These are phyloP conservation scores for Limnanthes douglasii DNA, from an alignment of 345 rosid genomes.

Conservation along the genomic window DNA sequence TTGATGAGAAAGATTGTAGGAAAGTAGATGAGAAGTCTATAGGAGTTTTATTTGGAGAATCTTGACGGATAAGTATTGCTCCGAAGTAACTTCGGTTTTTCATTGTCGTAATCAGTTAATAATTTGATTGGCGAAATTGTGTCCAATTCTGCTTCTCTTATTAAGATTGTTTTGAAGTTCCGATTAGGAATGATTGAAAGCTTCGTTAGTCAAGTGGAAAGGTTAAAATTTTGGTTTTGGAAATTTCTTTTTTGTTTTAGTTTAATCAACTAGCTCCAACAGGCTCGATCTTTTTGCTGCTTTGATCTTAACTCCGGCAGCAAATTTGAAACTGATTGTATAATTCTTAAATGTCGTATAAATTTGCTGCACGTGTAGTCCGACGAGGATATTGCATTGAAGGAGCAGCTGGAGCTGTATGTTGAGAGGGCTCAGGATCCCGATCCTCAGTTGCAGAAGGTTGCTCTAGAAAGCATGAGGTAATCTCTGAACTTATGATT, in stretches of 20 bases:
- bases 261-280: not conserved
- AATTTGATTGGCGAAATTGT: too few species aligned
- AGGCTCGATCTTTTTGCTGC: not conserved
- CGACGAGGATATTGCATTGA: constrained; percentile 84
- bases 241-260: not conserved
- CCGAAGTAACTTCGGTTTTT: too few species aligned
- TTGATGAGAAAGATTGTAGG: not conserved
- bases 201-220: too few species aligned
- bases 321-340: not conserved
- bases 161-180: too few species aligned
- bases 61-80: too few species aligned
- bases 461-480: constrained; percentile 96
- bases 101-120: too few species aligned
- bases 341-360: constrained; percentile 2
- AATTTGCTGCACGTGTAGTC: constrained; percentile 30
- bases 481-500: constrained; percentile 12
- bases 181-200: too few species aligned
- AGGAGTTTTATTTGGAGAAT: too few species aligned
- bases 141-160: too few species aligned
- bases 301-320: not conserved
- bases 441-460: constrained; percentile 76
- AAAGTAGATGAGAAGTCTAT: too few species aligned
- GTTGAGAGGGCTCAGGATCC: constrained; percentile 92
- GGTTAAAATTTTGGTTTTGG: too few species aligned
- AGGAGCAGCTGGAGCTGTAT: constrained; percentile 87